phyloP scores from a whole-genome alignment of 345 rosid species.

The Carallia pectinifolia region DNA sequence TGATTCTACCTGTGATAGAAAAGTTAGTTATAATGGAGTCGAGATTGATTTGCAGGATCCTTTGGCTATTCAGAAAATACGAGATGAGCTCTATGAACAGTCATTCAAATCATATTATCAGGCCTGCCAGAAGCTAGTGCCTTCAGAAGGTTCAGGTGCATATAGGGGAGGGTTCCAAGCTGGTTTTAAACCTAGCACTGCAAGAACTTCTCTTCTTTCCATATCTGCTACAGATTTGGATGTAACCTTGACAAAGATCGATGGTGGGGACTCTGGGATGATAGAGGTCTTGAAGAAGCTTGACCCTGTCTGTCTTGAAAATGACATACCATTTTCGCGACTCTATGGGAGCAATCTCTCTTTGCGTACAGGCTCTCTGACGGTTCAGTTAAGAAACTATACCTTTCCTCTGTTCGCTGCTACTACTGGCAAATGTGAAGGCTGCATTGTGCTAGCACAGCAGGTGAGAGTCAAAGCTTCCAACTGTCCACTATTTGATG shows the following conservation, averaged over 20 bases:
- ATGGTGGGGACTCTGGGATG: conserved; percentile 91
- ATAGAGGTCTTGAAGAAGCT: conserved; percentile 71
- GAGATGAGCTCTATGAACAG: conserved; percentile 64
- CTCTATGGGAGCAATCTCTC: conserved; percentile 77
- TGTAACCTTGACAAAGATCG: conserved; percentile 66
- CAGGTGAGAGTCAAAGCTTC: conserved; percentile 52
- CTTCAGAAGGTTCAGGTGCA: conserved; percentile 85
- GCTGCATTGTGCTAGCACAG: conserved; percentile 82
- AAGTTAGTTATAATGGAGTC: conserved; percentile 50
- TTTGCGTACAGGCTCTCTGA: conserved; percentile 58
- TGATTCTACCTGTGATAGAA: conserved; percentile 51
- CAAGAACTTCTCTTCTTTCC: conserved; percentile 74
- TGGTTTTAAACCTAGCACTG: conserved; percentile 77
- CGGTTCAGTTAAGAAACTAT: conserved; percentile 71
- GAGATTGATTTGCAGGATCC: conserved; percentile 67
- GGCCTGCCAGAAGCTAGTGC: conserved; percentile 74
- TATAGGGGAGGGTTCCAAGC: conserved; percentile 79
- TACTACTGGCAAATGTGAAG: conserved; percentile 82
- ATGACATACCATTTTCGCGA: conserved; percentile 83
- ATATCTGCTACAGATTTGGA: conserved; percentile 85
- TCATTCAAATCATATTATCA: conserved; percentile 78
- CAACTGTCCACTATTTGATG: neutral
- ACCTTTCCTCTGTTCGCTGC: conserved; percentile 84
- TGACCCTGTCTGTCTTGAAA: conserved; percentile 73
- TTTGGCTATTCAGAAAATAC: conserved; percentile 48